Evolutionary conservation across 1,284 basidiomycete genomes (phyloP).

Genomic region (Ganoderma meredithae): DNA sequence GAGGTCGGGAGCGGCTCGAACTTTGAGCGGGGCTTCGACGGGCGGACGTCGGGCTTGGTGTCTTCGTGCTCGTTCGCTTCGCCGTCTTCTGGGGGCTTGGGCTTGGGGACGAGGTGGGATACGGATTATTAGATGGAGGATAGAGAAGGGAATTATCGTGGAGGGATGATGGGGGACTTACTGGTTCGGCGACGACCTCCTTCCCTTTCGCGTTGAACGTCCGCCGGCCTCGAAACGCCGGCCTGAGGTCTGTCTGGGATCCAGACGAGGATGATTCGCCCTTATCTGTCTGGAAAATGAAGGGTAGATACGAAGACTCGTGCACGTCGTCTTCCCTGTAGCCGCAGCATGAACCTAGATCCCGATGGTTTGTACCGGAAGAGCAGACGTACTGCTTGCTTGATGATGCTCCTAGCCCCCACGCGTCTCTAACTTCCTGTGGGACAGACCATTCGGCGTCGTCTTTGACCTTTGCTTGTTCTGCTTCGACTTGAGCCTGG

Average conservation of each 20-base stretch:
- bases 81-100: constrained; percentile 9
- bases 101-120: background rate
- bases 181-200: constrained; percentile 42
- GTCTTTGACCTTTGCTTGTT: constrained; percentile 66
- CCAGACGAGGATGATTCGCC: constrained; percentile 31
- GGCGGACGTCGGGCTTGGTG: constrained; percentile 7
- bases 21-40: constrained; percentile 28
- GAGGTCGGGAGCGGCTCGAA: constrained; percentile 35
- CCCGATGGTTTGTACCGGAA: background rate
- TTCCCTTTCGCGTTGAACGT: constrained; percentile 51
- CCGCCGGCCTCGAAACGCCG: constrained; percentile 49
- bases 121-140: background rate
- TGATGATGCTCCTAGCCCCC: constrained; percentile 50
- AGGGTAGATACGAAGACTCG: constrained; percentile 76
- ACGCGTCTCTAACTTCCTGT: constrained; percentile 61
- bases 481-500: constrained; percentile 55
- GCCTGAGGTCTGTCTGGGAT: constrained; percentile 31
- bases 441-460: constrained; percentile 76
- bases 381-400: constrained; percentile 10
- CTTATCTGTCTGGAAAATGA: constrained; percentile 59
- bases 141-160: background rate
- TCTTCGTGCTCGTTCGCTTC: constrained; percentile 17
- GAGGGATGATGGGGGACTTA: constrained; percentile 18
- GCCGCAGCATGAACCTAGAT: background rate
- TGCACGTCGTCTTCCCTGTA: constrained; percentile 50